A percentile compares a stretch with the other conserved stretches of the same genome.
These are phyloP conservation scores for Russula sp. DNA, from an alignment of 768 basidiomycete genomes.

Conservation along the genomic window DNA sequence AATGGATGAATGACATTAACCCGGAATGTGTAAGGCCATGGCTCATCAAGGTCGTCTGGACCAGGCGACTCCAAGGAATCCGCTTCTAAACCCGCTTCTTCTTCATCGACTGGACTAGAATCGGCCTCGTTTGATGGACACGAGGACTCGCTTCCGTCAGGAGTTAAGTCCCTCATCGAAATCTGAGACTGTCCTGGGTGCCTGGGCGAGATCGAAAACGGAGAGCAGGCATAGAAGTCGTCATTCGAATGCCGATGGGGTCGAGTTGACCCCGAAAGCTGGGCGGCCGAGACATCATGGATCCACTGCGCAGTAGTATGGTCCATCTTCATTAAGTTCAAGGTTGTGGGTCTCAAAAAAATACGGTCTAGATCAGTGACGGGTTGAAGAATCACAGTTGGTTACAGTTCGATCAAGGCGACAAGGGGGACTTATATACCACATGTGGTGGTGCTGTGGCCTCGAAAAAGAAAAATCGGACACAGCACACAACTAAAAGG, in stretches of 20 bases:
- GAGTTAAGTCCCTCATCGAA: conserved; percentile 8
- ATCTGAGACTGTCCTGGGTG: neutral
- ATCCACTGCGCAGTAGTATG: conserved; percentile 13
- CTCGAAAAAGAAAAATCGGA: neutral
- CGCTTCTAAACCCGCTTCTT: conserved; percentile 13
- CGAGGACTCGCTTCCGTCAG: conserved; percentile 6
- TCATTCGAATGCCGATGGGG: neutral
- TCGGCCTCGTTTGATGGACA: neutral
- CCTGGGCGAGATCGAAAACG: neutral
- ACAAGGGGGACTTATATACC: conserved; percentile 13
- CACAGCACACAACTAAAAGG: conserved; percentile 4
- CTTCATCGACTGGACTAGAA: conserved; percentile 6
- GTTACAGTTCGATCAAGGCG: neutral
- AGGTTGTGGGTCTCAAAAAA: neutral
- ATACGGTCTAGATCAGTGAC: neutral
- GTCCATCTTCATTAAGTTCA: conserved; percentile 9
- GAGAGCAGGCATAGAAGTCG: neutral
- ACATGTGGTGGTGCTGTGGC: conserved; percentile 11
- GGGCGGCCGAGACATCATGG: conserved; percentile 11
- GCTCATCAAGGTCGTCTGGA: conserved; percentile 28
- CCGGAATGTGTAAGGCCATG: conserved; percentile 29
- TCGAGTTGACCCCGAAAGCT: neutral
- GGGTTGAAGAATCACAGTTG: neutral
- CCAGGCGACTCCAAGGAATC: conserved; percentile 12
- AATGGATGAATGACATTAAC: neutral